Conservation (phyloP, 192 early-diverging fungal genomes). For the Allomyces macrogynus region DNA sequence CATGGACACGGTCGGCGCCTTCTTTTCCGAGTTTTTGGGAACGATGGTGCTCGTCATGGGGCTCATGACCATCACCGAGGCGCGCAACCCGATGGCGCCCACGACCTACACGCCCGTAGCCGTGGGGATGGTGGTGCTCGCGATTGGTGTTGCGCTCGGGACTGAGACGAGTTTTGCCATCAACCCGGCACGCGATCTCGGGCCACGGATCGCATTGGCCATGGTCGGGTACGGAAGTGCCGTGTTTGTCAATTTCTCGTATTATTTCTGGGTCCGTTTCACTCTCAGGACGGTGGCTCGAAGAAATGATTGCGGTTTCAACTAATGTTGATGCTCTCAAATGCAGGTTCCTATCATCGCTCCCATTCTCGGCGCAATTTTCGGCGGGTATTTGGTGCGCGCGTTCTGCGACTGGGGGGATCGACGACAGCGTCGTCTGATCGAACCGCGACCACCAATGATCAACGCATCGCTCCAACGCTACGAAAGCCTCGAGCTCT, state of each 20-base stretch:
- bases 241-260: neutral
- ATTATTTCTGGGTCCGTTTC: neutral
- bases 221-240: neutral
- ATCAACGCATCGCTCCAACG: no score
- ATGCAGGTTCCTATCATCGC: no score
- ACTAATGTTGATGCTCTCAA: neutral
- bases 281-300: neutral
- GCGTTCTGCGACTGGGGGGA: no score
- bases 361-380: no score
- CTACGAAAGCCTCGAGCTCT: no score
- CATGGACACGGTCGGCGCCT: slow-evolving; percentile 29
- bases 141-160: slow-evolving; percentile 28
- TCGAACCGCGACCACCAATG: neutral
- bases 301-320: neutral
- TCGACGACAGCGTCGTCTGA: neutral
- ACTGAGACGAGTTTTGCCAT: slow-evolving; percentile 26
- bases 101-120: slow-evolving; percentile 3
- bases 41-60: slow-evolving; percentile 43
- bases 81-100: slow-evolving; percentile 2
- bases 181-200: neutral
- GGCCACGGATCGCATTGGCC: neutral
- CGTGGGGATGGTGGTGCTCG: slow-evolving; percentile 15
- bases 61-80: slow-evolving; percentile 32
- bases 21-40: slow-evolving; percentile 42
- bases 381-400: no score